Percentiles rank a stretch among this genome's conserved stretches.
phyloP scores from a whole-genome alignment of 1,284 basidiomycete genomes.

The Tausonia pullulans region DNA sequence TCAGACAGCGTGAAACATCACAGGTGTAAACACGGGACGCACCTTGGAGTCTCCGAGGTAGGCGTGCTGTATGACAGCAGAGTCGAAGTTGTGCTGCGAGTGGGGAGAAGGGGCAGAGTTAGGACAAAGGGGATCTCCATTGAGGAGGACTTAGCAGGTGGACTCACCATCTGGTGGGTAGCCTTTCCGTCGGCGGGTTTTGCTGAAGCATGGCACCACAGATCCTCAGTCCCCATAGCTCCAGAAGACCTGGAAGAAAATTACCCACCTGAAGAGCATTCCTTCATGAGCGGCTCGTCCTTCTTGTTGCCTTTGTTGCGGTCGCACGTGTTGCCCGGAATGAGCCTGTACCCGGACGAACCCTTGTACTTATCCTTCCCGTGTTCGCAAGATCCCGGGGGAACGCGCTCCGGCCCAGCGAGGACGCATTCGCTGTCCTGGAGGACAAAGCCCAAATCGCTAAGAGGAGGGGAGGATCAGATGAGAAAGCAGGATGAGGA shows the following conservation, averaged over 20 bases:
- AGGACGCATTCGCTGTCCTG: slow-evolving; percentile 62
- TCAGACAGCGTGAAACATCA: background rate
- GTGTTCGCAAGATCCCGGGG: slow-evolving; percentile 59
- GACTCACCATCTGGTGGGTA: slow-evolving; percentile 52
- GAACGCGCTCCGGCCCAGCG: slow-evolving; percentile 73
- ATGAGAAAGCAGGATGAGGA: background rate
- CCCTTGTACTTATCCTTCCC: slow-evolving; percentile 61
- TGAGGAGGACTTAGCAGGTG: background rate
- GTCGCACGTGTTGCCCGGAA: slow-evolving; percentile 85
- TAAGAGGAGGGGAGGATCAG: slow-evolving; percentile 26
- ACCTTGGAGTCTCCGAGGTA: slow-evolving; percentile 71
- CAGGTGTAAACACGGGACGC: slow-evolving; percentile 19
- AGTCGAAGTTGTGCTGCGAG: slow-evolving; percentile 56
- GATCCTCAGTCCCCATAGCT: background rate
- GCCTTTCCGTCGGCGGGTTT: slow-evolving; percentile 62
- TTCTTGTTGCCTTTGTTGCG: slow-evolving; percentile 45
- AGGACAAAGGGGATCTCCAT: background rate
- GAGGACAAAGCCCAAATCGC: slow-evolving; percentile 79
- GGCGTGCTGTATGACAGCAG: slow-evolving; percentile 60
- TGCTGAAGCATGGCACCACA: slow-evolving; percentile 35
- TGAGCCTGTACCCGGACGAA: slow-evolving; percentile 81
- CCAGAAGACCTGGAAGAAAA: background rate
- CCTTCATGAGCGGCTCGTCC: slow-evolving; percentile 59
- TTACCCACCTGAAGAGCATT: slow-evolving; percentile 54
- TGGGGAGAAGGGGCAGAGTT: background rate